A percentile compares a stretch with the other conserved stretches of the same genome.
Evolutionary conservation across 352 stramenopile genomes (phyloP).

Genomic region (Globisporangium cederbergense): DNA sequence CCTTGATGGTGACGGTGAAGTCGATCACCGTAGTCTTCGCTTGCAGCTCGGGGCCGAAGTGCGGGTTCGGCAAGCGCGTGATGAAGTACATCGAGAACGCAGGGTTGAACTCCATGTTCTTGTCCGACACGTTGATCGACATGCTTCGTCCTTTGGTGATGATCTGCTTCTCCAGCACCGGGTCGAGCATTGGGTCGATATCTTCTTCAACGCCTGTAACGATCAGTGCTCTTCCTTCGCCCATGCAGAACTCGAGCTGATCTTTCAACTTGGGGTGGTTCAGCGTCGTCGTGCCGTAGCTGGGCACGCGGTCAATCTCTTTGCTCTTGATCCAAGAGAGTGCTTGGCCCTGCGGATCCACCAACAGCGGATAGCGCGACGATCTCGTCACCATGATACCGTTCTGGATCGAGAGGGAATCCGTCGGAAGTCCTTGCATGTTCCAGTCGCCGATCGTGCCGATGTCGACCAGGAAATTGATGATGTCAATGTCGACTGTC

Average conservation of each 20-base stretch:
- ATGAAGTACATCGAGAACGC: conserved; percentile 99
- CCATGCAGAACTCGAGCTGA: conserved; percentile 98
- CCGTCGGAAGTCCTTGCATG: conserved; percentile 95
- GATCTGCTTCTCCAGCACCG: conserved; percentile 96
- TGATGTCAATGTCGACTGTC: conserved; percentile 95
- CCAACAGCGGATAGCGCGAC: conserved; percentile 94
- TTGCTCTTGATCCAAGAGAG: conserved; percentile 97
- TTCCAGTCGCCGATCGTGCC: conserved; percentile 98
- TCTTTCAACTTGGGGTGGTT: conserved; percentile 97
- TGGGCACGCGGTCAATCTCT: conserved; percentile 92
- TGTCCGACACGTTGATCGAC: conserved; percentile 98
- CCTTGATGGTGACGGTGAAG: conserved; percentile 97
- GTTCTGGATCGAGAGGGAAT: conserved; percentile 97
- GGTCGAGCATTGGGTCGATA: conserved; percentile 98
- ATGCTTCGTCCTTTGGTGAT: conserved; percentile 95
- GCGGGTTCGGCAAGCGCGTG: conserved; percentile 96
- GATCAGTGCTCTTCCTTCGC: conserved; percentile 93
- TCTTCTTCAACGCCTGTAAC: conserved; percentile 96
- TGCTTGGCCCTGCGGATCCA: conserved; percentile 97
- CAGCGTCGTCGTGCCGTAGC: conserved; percentile 93
- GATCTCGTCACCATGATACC: conserved; percentile 98
- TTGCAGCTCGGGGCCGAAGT: conserved; percentile 97
- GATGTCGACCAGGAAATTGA: conserved; percentile 97
- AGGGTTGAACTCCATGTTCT: conserved; percentile 98
- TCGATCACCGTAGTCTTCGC: conserved; percentile 99